Conservation (phyloP, 1,139 yeast genomes). For the Nakaseomyces sp. region DNA sequence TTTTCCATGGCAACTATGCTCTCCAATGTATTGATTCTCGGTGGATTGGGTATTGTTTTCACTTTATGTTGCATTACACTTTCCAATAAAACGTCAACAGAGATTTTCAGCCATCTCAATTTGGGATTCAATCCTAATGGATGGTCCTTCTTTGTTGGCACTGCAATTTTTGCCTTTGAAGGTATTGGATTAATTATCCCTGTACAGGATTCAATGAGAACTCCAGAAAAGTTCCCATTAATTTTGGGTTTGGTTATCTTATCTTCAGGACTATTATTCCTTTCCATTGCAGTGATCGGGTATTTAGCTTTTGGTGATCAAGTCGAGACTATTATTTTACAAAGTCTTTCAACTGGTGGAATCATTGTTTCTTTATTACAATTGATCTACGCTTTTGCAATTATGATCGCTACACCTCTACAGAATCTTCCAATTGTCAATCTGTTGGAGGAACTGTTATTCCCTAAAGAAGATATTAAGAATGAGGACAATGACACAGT, state of each 20-base stretch:
- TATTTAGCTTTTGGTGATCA: conserved; percentile 60
- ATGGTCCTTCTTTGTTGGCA: conserved; percentile 72
- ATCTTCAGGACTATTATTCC: conserved; percentile 51
- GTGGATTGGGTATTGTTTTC: conserved; percentile 56
- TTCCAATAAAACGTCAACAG: conserved; percentile 19
- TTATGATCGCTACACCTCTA: conserved; percentile 63
- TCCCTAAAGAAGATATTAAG: conserved; percentile 17
- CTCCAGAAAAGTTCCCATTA: conserved; percentile 62
- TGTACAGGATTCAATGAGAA: conserved; percentile 64
- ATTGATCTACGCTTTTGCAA: conserved; percentile 62
- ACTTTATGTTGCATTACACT: conserved; percentile 40
- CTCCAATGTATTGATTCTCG: conserved; percentile 58
- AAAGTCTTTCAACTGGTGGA: conserved; percentile 59
- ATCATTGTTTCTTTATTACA: conserved; percentile 55
- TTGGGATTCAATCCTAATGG: conserved; percentile 44
- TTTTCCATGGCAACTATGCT: conserved; percentile 57
- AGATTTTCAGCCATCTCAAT: conserved; percentile 31
- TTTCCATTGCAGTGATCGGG: conserved; percentile 56
- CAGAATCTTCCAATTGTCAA: conserved; percentile 71
- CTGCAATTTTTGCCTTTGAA: conserved; percentile 74
- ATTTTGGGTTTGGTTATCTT: conserved; percentile 53
- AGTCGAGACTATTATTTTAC: conserved; percentile 56
- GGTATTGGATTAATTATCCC: conserved; percentile 75
- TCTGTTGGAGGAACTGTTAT: conserved; percentile 55
- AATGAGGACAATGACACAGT: background rate